Percentiles rank a stretch among this genome's conserved stretches.
These are phyloP conservation scores for Colletotrichum sp. DNA, from an alignment of 2,329 filamentous ascomycete species.

Conservation along the genomic window DNA sequence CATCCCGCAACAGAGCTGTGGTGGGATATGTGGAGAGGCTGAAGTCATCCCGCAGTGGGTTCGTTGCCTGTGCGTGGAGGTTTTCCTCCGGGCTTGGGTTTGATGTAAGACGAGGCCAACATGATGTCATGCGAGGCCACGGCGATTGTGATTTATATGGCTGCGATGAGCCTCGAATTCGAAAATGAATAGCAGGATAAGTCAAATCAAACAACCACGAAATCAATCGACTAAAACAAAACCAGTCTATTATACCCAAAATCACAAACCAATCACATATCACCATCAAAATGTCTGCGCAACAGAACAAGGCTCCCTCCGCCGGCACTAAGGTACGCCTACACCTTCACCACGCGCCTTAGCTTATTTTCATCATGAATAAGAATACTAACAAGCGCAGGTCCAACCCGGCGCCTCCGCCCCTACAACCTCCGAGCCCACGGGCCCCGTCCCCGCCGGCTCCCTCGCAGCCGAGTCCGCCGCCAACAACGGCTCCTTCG, in stretches of 20 bases:
- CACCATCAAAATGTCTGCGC: neutral
- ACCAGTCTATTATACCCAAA: neutral
- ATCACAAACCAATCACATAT: neutral
- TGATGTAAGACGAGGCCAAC: conserved; percentile 12
- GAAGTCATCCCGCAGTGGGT: conserved; percentile 19
- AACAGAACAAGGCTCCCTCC: conserved; percentile 5
- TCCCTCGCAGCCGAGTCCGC: conserved; percentile 80
- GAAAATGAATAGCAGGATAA: neutral
- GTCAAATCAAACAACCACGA: neutral
- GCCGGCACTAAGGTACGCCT: conserved; percentile 13
- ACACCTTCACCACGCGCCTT: neutral
- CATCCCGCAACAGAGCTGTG: neutral
- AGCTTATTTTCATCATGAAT: neutral
- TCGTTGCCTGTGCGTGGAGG: neutral
- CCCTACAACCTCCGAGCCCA: conserved; percentile 60
- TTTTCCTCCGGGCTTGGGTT: neutral
- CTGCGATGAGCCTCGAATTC: neutral
- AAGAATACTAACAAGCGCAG: conserved; percentile 33
- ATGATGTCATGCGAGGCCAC: conserved; percentile 10
- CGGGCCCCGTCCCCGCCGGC: conserved; percentile 69
- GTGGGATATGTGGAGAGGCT: conserved; percentile 14
- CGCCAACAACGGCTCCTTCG: conserved; percentile 63
- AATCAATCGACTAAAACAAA: neutral
- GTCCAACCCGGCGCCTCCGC: conserved; percentile 53
- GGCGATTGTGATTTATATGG: conserved; percentile 1